Percentiles rank a stretch among this genome's conserved stretches.
phyloP scores from a whole-genome alignment of 2,329 filamentous ascomycete genomes.

The Hymenoscyphus scutula region DNA sequence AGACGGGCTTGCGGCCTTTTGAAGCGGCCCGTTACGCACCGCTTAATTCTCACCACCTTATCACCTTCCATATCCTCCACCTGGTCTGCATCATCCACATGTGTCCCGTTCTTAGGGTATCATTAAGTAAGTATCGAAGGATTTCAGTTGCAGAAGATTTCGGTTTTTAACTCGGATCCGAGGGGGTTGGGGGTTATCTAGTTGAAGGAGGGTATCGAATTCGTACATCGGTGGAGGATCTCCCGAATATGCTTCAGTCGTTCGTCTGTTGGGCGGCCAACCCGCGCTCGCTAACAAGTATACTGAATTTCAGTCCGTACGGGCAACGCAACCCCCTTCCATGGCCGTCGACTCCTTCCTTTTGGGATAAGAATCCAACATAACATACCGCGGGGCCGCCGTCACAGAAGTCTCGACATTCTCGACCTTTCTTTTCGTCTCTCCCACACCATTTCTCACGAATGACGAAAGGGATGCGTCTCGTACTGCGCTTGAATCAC shows the following conservation, averaged over 20 bases:
- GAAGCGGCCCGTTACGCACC: neutral
- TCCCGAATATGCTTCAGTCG: neutral
- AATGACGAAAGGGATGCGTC: neutral
- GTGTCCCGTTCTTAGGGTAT: neutral
- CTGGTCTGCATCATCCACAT: neutral
- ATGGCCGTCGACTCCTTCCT: neutral
- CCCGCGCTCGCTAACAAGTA: neutral
- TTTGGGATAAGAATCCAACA: slow-evolving; percentile 2
- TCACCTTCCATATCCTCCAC: neutral
- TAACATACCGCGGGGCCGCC: neutral
- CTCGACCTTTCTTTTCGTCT: neutral
- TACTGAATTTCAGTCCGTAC: neutral
- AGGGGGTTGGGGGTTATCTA: too few species aligned
- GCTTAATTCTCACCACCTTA: neutral
- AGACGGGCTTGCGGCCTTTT: neutral
- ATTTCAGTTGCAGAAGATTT: neutral
- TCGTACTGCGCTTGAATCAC: neutral
- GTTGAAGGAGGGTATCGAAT: neutral
- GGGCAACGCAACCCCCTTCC: neutral
- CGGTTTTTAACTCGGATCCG: too few species aligned
- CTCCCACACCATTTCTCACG: neutral
- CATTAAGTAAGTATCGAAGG: neutral
- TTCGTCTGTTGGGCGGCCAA: neutral
- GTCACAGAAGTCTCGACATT: neutral
- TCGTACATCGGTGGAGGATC: neutral